Percentiles rank a stretch among this genome's conserved stretches.
Conservation (phyloP, 1,284 basidiomycete species). For the Cutaneotrichosporon dermatis region DNA sequence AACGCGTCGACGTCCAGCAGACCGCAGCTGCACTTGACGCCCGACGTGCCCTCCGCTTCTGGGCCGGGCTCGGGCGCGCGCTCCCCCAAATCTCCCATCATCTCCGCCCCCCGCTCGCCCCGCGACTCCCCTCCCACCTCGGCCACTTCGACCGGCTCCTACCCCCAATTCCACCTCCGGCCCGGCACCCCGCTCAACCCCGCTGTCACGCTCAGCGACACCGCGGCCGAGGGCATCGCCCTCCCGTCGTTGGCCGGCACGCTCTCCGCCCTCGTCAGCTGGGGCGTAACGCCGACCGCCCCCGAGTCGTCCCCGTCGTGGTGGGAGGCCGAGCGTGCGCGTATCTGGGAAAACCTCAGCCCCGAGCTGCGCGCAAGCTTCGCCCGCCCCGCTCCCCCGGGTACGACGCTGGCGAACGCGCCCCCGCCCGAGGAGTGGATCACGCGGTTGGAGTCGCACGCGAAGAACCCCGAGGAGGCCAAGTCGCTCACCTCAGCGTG, state of each 20-base stretch:
- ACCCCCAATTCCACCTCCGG: background rate
- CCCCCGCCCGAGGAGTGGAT: background rate
- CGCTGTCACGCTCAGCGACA: background rate
- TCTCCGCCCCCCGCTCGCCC: background rate
- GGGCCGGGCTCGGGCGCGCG: background rate
- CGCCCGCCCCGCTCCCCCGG: conserved; percentile 37
- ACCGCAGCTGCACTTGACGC: background rate
- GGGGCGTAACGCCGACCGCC: background rate
- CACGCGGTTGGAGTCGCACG: background rate
- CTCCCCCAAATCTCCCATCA: background rate
- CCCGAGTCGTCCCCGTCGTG: conserved; percentile 21
- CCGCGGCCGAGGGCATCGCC: background rate
- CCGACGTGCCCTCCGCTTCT: background rate
- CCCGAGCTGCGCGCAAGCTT: conserved; percentile 46
- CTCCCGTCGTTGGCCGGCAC: background rate
- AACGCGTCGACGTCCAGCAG: background rate
- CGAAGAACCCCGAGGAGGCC: conserved; percentile 18
- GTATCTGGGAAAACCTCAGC: conserved; percentile 35
- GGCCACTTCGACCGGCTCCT: background rate
- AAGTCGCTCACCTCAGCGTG: conserved; percentile 33
- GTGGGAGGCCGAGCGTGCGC: conserved; percentile 38
- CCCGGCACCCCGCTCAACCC: background rate
- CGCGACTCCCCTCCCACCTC: background rate
- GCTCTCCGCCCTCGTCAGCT: background rate
- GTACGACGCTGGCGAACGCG: conserved; percentile 31